Base-by-base conservation (phyloP, 208 protist genomes). In the Wallacemonas sp. region DNA sequence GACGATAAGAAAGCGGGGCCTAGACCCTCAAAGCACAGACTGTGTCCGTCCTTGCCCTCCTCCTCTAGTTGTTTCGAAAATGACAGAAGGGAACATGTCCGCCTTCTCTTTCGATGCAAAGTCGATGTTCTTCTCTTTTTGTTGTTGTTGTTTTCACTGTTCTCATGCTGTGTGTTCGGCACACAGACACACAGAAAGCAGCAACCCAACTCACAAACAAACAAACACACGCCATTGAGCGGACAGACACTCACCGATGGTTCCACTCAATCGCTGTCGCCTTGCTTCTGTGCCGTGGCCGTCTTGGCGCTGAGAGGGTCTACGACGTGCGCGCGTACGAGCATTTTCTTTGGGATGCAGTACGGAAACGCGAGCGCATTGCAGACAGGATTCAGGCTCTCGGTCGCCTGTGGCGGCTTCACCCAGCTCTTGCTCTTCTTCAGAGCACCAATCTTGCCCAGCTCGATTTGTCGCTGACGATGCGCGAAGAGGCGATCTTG, bases 311-410 rank as follows among this genome's bases (percentile, higher is more conserved):
- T 91, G 33, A 94, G 74, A 29, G 87, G 90, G 61, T 96, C 88
- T 12, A 71, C 75, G 8, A 81, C 34, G 55, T 57, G 68, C 23
- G 74, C 67, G 19, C 90, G 84, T 63, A 84, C 72, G 29, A 83
- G 55, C 84, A 92, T 85, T 16, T 78, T 80, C 60, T 80, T 81
- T 14, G 91, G 91, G 12, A 96, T 83, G 61, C 91, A 96, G 61
- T 96, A 96, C 21, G 91, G 91, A 61, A 94, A 96, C 12, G 73
- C 69, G 21, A 93, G 55, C 2, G 84, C 86, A 58, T 94, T 93
- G 83, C 88, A 94, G 17, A 91, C 72, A 0, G 85, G 75, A 62
- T 90, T 91, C 24, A 80, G 32, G 21, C 87, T 80, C 61, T 81
- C 72, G 56, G 83, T 81, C 6, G 79, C 74, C 5, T 44, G 56